A percentile compares a stretch with the other conserved stretches of the same genome.
phyloP scores from a whole-genome alignment of 305 asterid species.

The Solanum hybrid region DNA sequence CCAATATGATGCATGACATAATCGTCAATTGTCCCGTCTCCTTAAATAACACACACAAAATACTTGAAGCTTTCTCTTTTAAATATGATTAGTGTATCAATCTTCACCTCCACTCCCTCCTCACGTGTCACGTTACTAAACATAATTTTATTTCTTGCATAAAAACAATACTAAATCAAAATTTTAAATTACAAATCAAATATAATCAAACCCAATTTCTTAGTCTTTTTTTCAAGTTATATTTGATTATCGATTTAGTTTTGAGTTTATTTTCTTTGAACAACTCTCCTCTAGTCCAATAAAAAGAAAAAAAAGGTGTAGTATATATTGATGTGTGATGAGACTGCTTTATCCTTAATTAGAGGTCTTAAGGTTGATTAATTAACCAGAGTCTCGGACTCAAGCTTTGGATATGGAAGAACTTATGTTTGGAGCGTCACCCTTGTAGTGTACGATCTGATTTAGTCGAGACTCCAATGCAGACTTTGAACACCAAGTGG shows the following conservation, averaged over 20 bases:
- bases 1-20: background rate
- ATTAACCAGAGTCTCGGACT: too few species aligned
- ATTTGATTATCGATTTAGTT: background rate
- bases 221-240: background rate
- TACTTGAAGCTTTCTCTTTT: too few species aligned
- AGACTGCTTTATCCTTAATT: accelerated
- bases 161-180: too few species aligned
- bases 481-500: background rate
- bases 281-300: background rate
- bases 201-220: background rate
- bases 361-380: background rate
- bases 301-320: too few species aligned
- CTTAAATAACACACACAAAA: too few species aligned
- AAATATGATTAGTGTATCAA: too few species aligned
- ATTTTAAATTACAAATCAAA: background rate
- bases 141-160: too few species aligned
- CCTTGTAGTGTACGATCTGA: too few species aligned
- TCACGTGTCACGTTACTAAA: too few species aligned
- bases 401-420: background rate
- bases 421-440: background rate
- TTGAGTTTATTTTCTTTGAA: background rate
- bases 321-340: background rate
- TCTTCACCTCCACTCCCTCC: too few species aligned
- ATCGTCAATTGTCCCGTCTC: background rate
- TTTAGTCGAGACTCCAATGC: accelerated